A percentile compares a stretch with the other conserved stretches of the same genome.
These are phyloP conservation scores for Magnusiomyces paraingens DNA, from an alignment of 1,139 yeast species.

Conservation along the genomic window DNA sequence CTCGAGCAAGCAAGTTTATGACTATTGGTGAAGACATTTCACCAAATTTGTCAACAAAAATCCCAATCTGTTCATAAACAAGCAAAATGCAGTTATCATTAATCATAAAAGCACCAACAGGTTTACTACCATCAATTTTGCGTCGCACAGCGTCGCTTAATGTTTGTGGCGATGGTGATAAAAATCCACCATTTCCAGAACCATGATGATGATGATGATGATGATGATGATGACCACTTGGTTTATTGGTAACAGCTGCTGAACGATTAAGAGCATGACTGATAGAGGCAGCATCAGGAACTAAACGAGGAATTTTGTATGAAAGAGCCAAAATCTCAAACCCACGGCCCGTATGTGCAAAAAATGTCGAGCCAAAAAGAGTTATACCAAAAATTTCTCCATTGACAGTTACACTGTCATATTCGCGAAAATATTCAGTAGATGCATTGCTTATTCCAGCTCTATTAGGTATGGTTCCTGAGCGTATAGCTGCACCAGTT, in stretches of 20 bases:
- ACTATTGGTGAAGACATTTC: slow-evolving; percentile 50
- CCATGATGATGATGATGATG: slow-evolving; percentile 1
- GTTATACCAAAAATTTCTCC: slow-evolving; percentile 32
- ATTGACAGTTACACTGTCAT: slow-evolving; percentile 31
- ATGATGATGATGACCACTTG: not conserved
- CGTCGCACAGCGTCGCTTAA: slow-evolving; percentile 22
- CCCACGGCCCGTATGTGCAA: slow-evolving; percentile 63
- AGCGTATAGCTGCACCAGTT: not conserved
- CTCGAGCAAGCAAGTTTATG: slow-evolving; percentile 57
- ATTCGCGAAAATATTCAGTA: slow-evolving; percentile 35
- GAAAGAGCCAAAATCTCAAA: slow-evolving; percentile 62
- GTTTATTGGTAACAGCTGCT: slow-evolving; percentile 19
- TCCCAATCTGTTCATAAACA: slow-evolving; percentile 68
- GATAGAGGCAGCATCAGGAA: slow-evolving; percentile 41
- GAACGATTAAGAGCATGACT: slow-evolving; percentile 14
- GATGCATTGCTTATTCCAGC: slow-evolving; percentile 20
- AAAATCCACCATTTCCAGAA: not conserved
- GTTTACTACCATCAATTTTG: slow-evolving; percentile 33
- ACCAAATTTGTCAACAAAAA: slow-evolving; percentile 64
- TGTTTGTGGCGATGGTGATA: not conserved
- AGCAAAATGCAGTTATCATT: slow-evolving; percentile 51
- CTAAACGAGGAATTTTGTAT: slow-evolving; percentile 49
- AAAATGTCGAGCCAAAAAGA: slow-evolving; percentile 42
- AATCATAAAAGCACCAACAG: slow-evolving; percentile 60
- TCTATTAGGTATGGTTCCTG: not conserved